phyloP scores from a whole-genome alignment of 306 rosid species.

The Dalbergia oliveri region DNA sequence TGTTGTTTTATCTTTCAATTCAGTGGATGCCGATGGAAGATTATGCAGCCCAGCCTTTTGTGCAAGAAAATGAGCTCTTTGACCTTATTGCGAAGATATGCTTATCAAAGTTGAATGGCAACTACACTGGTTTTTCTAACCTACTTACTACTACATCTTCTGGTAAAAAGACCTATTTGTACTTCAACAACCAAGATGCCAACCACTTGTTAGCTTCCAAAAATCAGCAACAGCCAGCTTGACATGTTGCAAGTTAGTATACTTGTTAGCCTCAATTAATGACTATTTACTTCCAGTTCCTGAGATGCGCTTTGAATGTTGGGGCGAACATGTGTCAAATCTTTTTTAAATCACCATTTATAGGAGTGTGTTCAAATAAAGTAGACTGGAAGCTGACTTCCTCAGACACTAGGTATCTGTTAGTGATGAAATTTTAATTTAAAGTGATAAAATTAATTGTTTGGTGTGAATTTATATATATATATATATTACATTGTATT shows the following conservation, averaged over 20 bases:
- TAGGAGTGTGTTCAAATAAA: too few species aligned
- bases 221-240: conserved; percentile 13
- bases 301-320: too few species aligned
- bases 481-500: too few species aligned
- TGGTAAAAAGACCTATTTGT: conserved; percentile 65
- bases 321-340: too few species aligned
- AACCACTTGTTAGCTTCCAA: conserved; percentile 34
- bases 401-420: too few species aligned
- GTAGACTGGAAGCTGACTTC: too few species aligned
- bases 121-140: conserved; percentile 63
- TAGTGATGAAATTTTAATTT: too few species aligned
- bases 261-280: neutral
- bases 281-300: neutral
- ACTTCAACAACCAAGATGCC: conserved; percentile 49
- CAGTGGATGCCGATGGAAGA: conserved; percentile 89
- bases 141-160: conserved; percentile 54
- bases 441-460: too few species aligned
- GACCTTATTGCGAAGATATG: conserved; percentile 63
- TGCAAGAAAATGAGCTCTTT: conserved; percentile 57
- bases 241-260: neutral
- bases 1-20: conserved; percentile 19
- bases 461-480: too few species aligned
- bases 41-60: conserved; percentile 72
- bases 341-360: too few species aligned
- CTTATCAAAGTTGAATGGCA: conserved; percentile 60